Evolutionary conservation across 768 basidiomycete species (phyloP).

Genomic region (Auriculariales sp.): DNA sequence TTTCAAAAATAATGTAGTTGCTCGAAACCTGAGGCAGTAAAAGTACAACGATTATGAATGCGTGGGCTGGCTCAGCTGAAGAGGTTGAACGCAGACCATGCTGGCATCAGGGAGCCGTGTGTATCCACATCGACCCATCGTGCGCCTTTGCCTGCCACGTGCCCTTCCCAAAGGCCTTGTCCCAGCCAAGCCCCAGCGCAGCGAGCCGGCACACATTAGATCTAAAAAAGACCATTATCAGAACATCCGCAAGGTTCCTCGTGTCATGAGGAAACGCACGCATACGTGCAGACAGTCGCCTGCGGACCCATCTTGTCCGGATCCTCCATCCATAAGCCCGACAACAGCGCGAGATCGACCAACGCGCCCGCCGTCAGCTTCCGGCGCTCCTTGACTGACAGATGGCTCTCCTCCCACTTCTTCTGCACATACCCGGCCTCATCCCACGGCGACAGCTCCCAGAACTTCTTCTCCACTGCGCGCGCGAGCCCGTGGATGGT

Average conservation of each 20-base stretch:
- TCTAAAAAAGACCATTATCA: slow-evolving; percentile 19
- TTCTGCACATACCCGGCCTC: slow-evolving; percentile 35
- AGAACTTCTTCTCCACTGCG: slow-evolving; percentile 27
- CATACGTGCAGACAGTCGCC: slow-evolving; percentile 43
- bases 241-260: no score
- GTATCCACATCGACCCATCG: slow-evolving; percentile 58
- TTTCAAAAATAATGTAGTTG: no score
- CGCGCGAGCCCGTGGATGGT: slow-evolving; percentile 31
- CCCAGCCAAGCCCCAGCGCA: slow-evolving; percentile 51
- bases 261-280: slow-evolving; percentile 21
- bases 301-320: slow-evolving; percentile 30
- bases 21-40: no score
- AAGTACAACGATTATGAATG: no score
- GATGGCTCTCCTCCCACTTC: slow-evolving; percentile 29
- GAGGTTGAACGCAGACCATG: slow-evolving; percentile 45
- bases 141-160: no score
- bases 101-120: slow-evolving; percentile 36
- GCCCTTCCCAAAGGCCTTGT: slow-evolving; percentile 41
- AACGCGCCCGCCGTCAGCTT: slow-evolving; percentile 47
- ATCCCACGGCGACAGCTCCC: slow-evolving; percentile 30
- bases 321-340: slow-evolving; percentile 42
- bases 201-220: slow-evolving; percentile 46
- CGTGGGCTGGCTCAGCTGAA: slow-evolving; percentile 18
- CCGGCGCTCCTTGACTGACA: slow-evolving; percentile 26
- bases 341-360: slow-evolving; percentile 52